Conservation (phyloP, 768 basidiomycete species). For the Cystofilobasidium ferigula region DNA sequence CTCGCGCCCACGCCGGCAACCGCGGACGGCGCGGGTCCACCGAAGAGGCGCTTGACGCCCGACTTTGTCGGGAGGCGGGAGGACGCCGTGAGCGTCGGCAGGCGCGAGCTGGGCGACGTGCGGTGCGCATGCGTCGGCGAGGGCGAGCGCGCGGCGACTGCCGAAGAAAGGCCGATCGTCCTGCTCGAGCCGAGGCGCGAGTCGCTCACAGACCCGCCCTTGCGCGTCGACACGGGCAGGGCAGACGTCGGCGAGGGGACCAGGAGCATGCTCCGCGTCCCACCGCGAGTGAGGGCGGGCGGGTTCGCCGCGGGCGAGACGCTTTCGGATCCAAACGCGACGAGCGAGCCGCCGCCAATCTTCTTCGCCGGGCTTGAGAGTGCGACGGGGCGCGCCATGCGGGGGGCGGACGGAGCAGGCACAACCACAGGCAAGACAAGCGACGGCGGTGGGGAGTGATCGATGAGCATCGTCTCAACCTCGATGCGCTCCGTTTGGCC, state of each 20-base stretch:
- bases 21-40: no score
- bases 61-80: neutral
- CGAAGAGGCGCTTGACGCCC: neutral
- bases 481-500: constrained; percentile 5
- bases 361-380: constrained; percentile 12
- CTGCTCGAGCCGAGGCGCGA: neutral
- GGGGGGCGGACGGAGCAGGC: neutral
- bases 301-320: neutral
- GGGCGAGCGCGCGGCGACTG: neutral
- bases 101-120: neutral
- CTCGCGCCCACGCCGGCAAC: neutral
- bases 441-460: neutral
- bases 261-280: no score
- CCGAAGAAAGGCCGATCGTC: neutral
- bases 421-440: neutral
- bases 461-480: neutral
- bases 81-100: constrained; percentile 1
- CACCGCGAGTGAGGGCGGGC: no score
- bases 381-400: neutral
- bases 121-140: neutral
- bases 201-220: constrained; percentile 1
- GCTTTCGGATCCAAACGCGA: neutral
- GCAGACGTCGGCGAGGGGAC: no score
- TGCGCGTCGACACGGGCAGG: neutral
- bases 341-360: neutral